Evolutionary conservation across 1,284 basidiomycete species (phyloP).

Genomic region (Sporisorium scitamineum): DNA sequence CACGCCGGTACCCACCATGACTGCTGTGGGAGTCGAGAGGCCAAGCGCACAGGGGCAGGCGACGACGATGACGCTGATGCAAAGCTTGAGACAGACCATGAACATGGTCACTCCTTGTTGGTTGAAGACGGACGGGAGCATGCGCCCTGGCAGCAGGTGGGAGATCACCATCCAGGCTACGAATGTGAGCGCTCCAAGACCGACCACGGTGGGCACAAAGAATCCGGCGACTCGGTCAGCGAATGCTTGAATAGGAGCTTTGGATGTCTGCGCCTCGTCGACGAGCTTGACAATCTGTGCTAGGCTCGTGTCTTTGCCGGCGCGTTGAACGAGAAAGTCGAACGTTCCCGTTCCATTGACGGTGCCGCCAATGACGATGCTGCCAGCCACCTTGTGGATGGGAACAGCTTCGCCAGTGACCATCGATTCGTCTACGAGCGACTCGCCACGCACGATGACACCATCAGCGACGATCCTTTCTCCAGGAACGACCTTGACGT

Average conservation of each 20-base stretch:
- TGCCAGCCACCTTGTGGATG: conserved; percentile 83
- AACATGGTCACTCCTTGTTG: conserved; percentile 84
- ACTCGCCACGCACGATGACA: conserved; percentile 84
- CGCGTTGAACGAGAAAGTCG: conserved; percentile 93
- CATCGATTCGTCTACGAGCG: conserved; percentile 93
- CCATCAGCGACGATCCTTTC: conserved; percentile 98
- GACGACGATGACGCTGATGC: conserved; percentile 97
- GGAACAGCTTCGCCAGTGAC: conserved; percentile 97
- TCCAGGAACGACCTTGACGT: conserved; percentile 92
- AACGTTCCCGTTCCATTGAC: conserved; percentile 96
- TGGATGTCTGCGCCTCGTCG: conserved; percentile 96
- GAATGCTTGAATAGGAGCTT: conserved; percentile 97
- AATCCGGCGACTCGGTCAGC: conserved; percentile 93
- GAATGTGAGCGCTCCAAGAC: conserved; percentile 85
- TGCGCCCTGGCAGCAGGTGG: conserved; percentile 72
- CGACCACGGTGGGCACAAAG: conserved; percentile 93
- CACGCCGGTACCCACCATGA: conserved; percentile 99
- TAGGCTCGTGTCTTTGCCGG: conserved; percentile 94
- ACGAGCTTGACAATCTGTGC: conserved; percentile 96
- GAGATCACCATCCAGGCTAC: conserved; percentile 85
- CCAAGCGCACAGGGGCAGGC: conserved; percentile 98
- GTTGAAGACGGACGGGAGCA: conserved; percentile 85
- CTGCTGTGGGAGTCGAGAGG: conserved; percentile 94
- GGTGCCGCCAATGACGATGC: conserved; percentile 92
- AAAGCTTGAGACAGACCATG: conserved; percentile 94